Evolutionary conservation across 768 basidiomycete species (phyloP).

Genomic region (Hebeloma cylindrosporum): DNA sequence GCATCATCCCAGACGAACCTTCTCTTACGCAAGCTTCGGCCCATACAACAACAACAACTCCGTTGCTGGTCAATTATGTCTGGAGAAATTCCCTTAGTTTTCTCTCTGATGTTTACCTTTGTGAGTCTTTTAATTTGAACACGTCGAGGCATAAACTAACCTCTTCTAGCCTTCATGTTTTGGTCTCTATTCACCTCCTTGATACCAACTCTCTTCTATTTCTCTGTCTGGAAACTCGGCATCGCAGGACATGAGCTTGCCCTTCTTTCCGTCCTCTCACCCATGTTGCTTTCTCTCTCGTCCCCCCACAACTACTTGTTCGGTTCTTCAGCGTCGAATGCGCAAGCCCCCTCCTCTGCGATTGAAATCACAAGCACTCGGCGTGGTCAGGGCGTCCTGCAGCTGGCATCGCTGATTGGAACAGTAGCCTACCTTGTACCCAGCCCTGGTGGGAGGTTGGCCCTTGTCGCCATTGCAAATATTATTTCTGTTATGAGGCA

Average conservation of each 20-base stretch:
- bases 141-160: constrained; percentile 11
- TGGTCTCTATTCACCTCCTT: constrained; percentile 84
- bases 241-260: constrained; percentile 82
- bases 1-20: neutral
- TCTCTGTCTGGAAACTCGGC: constrained; percentile 88
- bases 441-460: constrained; percentile 53
- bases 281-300: constrained; percentile 53
- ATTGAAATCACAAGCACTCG: constrained; percentile 46
- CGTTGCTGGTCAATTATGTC: neutral
- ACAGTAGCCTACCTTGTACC: constrained; percentile 52
- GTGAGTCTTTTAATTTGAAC: constrained; percentile 39
- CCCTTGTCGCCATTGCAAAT: constrained; percentile 57
- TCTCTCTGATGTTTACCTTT: constrained; percentile 50
- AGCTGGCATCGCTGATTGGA: constrained; percentile 50
- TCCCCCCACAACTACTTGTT: constrained; percentile 23
- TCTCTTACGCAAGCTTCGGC: neutral
- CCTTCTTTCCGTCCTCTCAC: constrained; percentile 69
- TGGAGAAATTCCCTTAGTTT: constrained; percentile 28
- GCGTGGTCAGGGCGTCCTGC: constrained; percentile 49
- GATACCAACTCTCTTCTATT: constrained; percentile 83
- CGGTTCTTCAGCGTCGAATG: neutral
- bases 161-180: constrained; percentile 63
- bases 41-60: too few species aligned
- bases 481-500: constrained; percentile 48
- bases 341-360: constrained; percentile 21